phyloP scores from a whole-genome alignment of 108 stramenopile species.

The Mayamaea pseudoterrestris region DNA sequence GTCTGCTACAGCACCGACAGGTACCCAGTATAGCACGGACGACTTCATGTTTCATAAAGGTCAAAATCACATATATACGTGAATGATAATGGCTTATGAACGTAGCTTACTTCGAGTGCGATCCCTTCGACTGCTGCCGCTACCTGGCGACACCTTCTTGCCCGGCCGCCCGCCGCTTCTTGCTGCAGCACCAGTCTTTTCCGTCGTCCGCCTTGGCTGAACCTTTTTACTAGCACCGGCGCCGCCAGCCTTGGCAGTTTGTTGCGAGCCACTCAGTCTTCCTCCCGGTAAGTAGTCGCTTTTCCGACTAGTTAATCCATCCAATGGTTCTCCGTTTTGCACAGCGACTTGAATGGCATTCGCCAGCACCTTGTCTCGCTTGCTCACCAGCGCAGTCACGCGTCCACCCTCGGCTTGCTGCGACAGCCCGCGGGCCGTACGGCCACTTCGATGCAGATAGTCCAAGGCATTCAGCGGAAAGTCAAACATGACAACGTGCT shows the following conservation, averaged over 20 bases:
- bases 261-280: conserved; percentile 8
- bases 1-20: no score
- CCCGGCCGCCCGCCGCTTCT: no score
- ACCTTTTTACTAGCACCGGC: no score
- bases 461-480: conserved; percentile 86
- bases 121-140: no score
- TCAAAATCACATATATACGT: no score
- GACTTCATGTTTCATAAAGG: no score
- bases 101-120: no score
- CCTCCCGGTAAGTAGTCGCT: conserved; percentile 62
- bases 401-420: conserved; percentile 26
- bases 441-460: conserved; percentile 83
- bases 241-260: not conserved
- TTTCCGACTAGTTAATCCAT: conserved; percentile 68
- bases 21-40: no score
- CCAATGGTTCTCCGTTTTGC: conserved; percentile 60
- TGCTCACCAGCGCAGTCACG: conserved; percentile 78
- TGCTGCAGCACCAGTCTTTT: no score
- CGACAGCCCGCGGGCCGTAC: conserved; percentile 71
- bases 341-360: conserved; percentile 76
- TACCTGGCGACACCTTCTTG: no score
- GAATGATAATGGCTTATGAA: no score
- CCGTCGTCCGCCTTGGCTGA: no score
- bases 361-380: conserved; percentile 78
- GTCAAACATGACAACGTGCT: conserved; percentile 88